Base-by-base conservation (phyloP, 495 filamentous ascomycete genomes). In the Trichodelitschia bisporula region DNA sequence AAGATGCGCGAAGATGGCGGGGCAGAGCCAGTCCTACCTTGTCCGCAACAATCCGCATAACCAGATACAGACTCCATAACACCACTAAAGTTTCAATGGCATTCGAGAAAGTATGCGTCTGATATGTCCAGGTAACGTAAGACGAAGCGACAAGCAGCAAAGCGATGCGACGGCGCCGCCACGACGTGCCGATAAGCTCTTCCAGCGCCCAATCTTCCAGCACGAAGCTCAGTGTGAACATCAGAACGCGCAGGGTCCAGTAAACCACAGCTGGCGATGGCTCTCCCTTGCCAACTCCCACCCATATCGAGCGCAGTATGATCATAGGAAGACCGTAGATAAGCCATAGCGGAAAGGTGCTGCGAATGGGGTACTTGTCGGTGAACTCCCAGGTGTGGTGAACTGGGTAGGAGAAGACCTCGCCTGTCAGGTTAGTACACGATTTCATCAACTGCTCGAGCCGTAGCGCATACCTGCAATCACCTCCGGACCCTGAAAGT, bases 41-140 rank as follows among this genome's bases (percentile, higher is more conserved):
- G 40, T 67, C 68, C 20, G 66, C 71, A 19, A 69, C 51, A 37
- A 95, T 82, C 43, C 84, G 69, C 45, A 70, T 69, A 42, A 93
- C 76, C 43, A 95, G 56, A 30, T 93, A 80, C 50, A 97, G 45
- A 37, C 74, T 74, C 86, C 89, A 95, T 29, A 71, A 59, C 12
- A 97, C 83, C 18, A 77, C 61, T 40, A 97, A 58, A 1, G 86
- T 93, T 54, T 97, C 86, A 41, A 93, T 65, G 30, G 80, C 80
- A 51, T 97, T 97, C 46, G 86, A 95, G 53, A 97, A 95, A 19
- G 89, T 95, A 57, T 97, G 86, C 25, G 77, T 90, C 55, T 97
- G 86, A 56, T 77, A 91, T 25, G 89, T 92, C 89, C 86, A 95
- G 28, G 86, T 95, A 40, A 93, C 84, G 53, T 95, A 97, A 15